These are phyloP conservation scores for Anastatica hierochuntica DNA, from an alignment of 345 rosid genomes.

Conservation along the genomic window DNA sequence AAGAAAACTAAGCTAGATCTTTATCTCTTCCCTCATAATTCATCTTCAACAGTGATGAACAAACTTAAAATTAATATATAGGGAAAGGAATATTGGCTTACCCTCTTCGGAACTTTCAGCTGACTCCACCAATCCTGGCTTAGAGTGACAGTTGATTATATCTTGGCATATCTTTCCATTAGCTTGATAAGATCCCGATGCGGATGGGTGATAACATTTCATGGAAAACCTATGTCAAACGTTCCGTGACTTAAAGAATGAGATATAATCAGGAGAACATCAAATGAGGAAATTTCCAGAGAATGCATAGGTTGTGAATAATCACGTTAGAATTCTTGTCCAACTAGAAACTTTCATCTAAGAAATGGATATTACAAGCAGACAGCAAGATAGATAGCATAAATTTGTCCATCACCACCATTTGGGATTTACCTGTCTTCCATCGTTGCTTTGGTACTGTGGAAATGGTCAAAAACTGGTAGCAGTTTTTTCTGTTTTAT, in stretches of 20 bases:
- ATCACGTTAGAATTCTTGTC: not conserved
- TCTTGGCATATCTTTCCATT: conserved; percentile 59
- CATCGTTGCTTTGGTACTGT: conserved; percentile 44
- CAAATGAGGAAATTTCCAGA: too few relatives aligned
- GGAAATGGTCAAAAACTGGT: conserved; percentile 85
- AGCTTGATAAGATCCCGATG: conserved; percentile 38
- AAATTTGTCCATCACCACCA: not conserved
- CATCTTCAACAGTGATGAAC: conserved; percentile 66
- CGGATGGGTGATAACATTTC: conserved; percentile 29
- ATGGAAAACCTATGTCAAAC: conserved; percentile 29
- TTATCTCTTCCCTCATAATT: conserved; percentile 51
- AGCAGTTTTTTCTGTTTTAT: conserved; percentile 67
- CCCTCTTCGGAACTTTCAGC: conserved; percentile 80
- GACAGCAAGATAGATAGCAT: not conserved
- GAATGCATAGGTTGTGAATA: not conserved
- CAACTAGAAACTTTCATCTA: too few relatives aligned
- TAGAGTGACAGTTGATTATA: conserved; percentile 73
- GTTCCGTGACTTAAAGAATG: conserved; percentile 18
- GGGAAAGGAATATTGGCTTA: conserved; percentile 15
- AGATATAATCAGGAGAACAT: not conserved
- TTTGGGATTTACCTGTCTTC: conserved; percentile 51
- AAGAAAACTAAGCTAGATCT: too few relatives aligned
- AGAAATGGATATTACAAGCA: not conserved
- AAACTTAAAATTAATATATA: not conserved
- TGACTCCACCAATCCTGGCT: conserved; percentile 74